A percentile compares a stretch with the other conserved stretches of the same genome.
Conservation (phyloP, 495 filamentous ascomycete species). For the Xylaria venustula region DNA sequence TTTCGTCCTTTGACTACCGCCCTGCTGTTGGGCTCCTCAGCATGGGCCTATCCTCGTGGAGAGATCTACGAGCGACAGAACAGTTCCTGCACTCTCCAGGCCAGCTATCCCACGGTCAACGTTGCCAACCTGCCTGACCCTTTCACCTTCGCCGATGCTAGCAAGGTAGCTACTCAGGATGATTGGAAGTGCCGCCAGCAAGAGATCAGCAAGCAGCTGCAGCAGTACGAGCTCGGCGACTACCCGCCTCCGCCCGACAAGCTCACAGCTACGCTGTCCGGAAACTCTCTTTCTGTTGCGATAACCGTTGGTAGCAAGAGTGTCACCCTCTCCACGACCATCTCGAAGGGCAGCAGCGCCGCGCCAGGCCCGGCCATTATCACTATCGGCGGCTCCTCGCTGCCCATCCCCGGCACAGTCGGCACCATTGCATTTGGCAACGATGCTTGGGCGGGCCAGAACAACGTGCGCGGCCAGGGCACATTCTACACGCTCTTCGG, state of each 20-base stretch:
- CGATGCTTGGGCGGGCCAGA: constrained; percentile 42
- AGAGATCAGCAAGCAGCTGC: constrained; percentile 51
- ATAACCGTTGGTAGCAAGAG: constrained; percentile 45
- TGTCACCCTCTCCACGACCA: constrained; percentile 44
- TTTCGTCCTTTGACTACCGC: constrained; percentile 39
- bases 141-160: constrained; percentile 46
- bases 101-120: constrained; percentile 28
- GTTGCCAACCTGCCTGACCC: constrained; percentile 51
- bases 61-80: constrained; percentile 46
- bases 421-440: constrained; percentile 50
- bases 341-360: constrained; percentile 36
- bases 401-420: constrained; percentile 49
- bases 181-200: constrained; percentile 51
- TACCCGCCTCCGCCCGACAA: constrained; percentile 45
- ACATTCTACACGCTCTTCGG: constrained; percentile 52
- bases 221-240: constrained; percentile 52
- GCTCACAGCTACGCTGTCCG: constrained; percentile 27
- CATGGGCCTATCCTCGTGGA: constrained; percentile 37
- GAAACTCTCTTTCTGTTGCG: constrained; percentile 39
- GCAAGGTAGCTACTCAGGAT: constrained; percentile 43
- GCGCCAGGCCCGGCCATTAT: constrained; percentile 50
- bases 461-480: constrained; percentile 40
- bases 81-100: constrained; percentile 27
- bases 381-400: constrained; percentile 41
- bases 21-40: constrained; percentile 40